Percentiles rank a stretch among this genome's conserved stretches.
These are phyloP conservation scores for Cryptococcus deneoformans DNA, from an alignment of 1,284 basidiomycete species.

Conservation along the genomic window DNA sequence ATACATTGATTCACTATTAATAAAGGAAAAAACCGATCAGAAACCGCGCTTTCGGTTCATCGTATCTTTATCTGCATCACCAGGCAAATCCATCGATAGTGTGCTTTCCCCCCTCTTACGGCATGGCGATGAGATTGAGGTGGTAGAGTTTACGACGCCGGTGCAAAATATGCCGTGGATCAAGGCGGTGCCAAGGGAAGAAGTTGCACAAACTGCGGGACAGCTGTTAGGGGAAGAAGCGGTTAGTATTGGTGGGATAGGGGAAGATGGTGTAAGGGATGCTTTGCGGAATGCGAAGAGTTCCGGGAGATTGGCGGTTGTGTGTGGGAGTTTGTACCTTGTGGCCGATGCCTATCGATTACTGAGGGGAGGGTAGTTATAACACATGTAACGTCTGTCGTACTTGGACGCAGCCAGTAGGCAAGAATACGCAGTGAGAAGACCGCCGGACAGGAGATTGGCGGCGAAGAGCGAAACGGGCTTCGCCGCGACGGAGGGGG, in stretches of 20 bases:
- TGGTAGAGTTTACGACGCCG: conserved; percentile 62
- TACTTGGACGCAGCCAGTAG: too few relatives aligned
- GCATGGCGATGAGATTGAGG: conserved; percentile 54
- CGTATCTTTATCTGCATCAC: conserved; percentile 72
- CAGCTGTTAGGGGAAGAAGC: conserved; percentile 22
- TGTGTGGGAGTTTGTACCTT: conserved; percentile 88
- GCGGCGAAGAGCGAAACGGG: too few relatives aligned
- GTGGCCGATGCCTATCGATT: conserved; percentile 83
- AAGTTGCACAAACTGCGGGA: conserved; percentile 53
- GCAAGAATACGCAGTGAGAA: too few relatives aligned
- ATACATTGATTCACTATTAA: conserved; percentile 61
- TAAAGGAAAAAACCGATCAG: conserved; percentile 14
- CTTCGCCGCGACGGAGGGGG: too few relatives aligned
- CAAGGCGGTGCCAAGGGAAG: conserved; percentile 56
- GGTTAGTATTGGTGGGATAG: conserved; percentile 8
- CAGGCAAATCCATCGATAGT: conserved; percentile 69
- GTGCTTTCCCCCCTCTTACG: conserved; percentile 65
- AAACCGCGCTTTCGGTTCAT: conserved; percentile 54
- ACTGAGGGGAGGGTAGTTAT: conserved; percentile 1
- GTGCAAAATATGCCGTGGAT: conserved; percentile 94
- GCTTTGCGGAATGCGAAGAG: conserved; percentile 27
- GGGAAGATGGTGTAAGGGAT: conserved; percentile 20
- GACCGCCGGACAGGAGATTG: too few relatives aligned
- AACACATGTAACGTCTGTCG: too few relatives aligned
- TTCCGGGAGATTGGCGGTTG: conserved; percentile 56